These are phyloP conservation scores for Jamesozyma lodderae DNA, from an alignment of 805 yeast genomes.

Conservation along the genomic window DNA sequence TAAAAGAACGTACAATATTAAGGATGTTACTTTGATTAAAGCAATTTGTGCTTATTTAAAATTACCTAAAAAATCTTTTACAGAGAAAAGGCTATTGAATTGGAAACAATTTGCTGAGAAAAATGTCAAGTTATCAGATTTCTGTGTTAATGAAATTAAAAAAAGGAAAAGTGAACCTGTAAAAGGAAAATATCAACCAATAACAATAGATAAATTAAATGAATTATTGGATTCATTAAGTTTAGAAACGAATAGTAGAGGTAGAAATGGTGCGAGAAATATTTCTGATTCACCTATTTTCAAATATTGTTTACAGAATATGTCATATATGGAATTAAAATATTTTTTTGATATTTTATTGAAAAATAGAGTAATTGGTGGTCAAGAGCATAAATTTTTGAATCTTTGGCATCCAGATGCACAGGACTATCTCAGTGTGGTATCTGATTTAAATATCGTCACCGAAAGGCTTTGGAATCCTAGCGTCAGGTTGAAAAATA, in stretches of 20 bases:
- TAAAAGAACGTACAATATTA: conserved; percentile 49
- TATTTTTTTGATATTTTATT: conserved; percentile 64
- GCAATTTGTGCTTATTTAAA: conserved; percentile 43
- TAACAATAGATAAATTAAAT: conserved; percentile 45
- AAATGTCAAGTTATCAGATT: conserved; percentile 37
- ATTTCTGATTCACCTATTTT: conserved; percentile 32
- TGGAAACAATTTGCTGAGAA: conserved; percentile 39
- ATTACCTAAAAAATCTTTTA: conserved; percentile 52
- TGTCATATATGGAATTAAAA: conserved; percentile 54
- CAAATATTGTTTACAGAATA: conserved; percentile 39
- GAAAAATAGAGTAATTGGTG: conserved; percentile 49
- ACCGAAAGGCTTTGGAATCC: conserved; percentile 52
- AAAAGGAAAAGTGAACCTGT: conserved; percentile 37
- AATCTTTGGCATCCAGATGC: conserved; percentile 76
- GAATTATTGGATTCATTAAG: conserved; percentile 37
- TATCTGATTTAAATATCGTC: conserved; percentile 52
- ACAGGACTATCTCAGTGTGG: conserved; percentile 49
- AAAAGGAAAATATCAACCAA: conserved; percentile 7
- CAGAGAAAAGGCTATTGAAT: conserved; percentile 40
- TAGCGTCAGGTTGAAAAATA: conserved; percentile 32
- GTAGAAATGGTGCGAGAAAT: conserved; percentile 14
- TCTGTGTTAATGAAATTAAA: conserved; percentile 41
- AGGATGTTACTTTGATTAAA: conserved; percentile 52
- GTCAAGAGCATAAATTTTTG: conserved; percentile 51
- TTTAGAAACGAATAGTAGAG: conserved; percentile 15